Conservation (phyloP, 2,329 filamentous ascomycete genomes). For the Metarhizium rileyi region DNA sequence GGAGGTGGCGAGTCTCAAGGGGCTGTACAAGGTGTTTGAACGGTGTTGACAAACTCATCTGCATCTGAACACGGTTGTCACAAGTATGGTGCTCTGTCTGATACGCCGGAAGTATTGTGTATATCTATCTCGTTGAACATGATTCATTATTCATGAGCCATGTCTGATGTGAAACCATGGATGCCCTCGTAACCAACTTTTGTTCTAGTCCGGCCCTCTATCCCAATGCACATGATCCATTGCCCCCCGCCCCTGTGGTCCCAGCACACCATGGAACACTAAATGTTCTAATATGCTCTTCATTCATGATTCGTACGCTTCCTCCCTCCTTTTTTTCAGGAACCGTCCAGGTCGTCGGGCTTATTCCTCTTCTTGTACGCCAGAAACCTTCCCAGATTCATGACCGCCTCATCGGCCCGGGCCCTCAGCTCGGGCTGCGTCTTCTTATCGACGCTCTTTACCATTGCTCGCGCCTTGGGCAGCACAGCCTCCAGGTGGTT, state of each 20-base stretch:
- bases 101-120: not conserved
- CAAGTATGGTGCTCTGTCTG: not conserved
- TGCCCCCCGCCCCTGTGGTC: no score
- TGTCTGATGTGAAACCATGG: not conserved
- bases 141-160: not conserved
- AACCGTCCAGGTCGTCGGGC: constrained; percentile 15
- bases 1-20: constrained; percentile 86
- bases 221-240: not conserved
- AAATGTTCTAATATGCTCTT: not conserved
- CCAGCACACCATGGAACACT: not conserved
- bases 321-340: not conserved
- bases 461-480: constrained; percentile 44
- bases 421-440: constrained; percentile 44
- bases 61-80: not conserved
- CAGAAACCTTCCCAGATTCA: constrained; percentile 54
- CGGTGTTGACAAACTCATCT: constrained; percentile 51
- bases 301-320: not conserved
- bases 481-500: constrained; percentile 45
- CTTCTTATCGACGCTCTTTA: constrained; percentile 53
- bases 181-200: not conserved
- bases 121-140: not conserved
- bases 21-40: constrained; percentile 90
- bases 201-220: not conserved
- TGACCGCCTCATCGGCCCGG: constrained; percentile 48
- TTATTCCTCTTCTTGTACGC: constrained; percentile 54